Evolutionary conservation across 2,329 filamentous ascomycete genomes (phyloP).

Genomic region (Teratosphaeria viscida): DNA sequence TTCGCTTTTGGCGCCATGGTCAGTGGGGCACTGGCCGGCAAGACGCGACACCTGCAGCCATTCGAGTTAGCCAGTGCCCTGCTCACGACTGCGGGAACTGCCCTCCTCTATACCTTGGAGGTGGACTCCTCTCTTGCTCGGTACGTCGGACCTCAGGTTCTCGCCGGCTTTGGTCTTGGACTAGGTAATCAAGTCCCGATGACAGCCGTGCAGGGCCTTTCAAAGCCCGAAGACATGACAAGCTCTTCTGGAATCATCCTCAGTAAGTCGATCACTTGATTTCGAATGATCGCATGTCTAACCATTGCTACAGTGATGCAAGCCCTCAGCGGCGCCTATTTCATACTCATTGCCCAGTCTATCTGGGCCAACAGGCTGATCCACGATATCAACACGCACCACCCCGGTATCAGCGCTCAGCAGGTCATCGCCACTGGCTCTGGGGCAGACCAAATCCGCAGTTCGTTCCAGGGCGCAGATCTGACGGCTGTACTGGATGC

Average conservation of each 20-base stretch:
- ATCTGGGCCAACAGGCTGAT: neutral
- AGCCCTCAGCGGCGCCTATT: neutral
- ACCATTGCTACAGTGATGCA: neutral
- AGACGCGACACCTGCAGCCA: conserved; percentile 6
- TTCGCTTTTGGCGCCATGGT: neutral
- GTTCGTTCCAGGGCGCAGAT: neutral
- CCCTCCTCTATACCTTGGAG: conserved; percentile 34
- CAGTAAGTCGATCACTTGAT: too few relatives aligned
- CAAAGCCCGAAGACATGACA: neutral
- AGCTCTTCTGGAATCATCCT: neutral
- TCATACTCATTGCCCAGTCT: neutral
- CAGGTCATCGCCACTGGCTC: neutral
- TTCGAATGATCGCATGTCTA: too few relatives aligned
- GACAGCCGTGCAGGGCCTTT: conserved; percentile 28
- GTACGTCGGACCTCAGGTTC: conserved; percentile 30
- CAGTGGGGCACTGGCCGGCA: neutral
- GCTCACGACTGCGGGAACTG: conserved; percentile 29
- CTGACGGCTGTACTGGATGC: neutral
- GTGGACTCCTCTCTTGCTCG: conserved; percentile 18
- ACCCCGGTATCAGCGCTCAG: neutral
- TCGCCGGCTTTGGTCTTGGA: conserved; percentile 40
- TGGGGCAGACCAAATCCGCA: neutral
- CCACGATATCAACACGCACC: neutral
- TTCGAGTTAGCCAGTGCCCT: conserved; percentile 24
- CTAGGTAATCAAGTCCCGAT: conserved; percentile 40